Percentiles rank a stretch among this genome's conserved stretches.
Conservation (phyloP, 2,329 filamentous ascomycete species). For the Aureobasidium pullulans region DNA sequence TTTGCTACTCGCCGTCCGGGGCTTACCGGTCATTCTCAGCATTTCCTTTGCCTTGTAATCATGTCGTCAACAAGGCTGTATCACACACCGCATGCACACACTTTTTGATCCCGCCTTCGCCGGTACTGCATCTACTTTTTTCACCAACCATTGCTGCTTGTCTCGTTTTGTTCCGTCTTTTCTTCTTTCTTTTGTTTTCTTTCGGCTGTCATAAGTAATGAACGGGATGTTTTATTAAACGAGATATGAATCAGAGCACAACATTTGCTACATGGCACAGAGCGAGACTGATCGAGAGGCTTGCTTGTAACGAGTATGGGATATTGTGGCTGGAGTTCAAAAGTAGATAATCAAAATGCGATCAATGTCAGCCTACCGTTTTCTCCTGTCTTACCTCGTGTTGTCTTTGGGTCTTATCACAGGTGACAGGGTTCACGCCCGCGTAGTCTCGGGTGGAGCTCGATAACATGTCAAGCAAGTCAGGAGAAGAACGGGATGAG, state of each 20-base stretch:
- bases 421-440: background rate
- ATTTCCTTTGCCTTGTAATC: constrained; percentile 1
- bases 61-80: background rate
- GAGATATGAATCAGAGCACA: constrained; percentile 12
- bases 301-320: constrained; percentile 12
- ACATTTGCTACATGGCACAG: constrained; percentile 4
- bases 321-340: constrained; percentile 11
- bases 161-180: background rate
- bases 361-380: background rate
- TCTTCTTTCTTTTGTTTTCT: background rate
- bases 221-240: constrained; percentile 3
- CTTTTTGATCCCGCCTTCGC: background rate
- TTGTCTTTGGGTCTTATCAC: background rate
- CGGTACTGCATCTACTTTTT: background rate
- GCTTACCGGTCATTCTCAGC: background rate
- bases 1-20: background rate
- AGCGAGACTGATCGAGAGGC: background rate
- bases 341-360: constrained; percentile 10
- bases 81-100: constrained; percentile 4
- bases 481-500: no score
- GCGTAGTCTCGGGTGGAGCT: no score
- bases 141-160: constrained; percentile 8
- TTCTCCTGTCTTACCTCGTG: background rate
- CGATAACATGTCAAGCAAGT: no score
- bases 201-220: constrained; percentile 11